Conservation (phyloP, 805 yeast genomes). For the Candida caryicola region DNA sequence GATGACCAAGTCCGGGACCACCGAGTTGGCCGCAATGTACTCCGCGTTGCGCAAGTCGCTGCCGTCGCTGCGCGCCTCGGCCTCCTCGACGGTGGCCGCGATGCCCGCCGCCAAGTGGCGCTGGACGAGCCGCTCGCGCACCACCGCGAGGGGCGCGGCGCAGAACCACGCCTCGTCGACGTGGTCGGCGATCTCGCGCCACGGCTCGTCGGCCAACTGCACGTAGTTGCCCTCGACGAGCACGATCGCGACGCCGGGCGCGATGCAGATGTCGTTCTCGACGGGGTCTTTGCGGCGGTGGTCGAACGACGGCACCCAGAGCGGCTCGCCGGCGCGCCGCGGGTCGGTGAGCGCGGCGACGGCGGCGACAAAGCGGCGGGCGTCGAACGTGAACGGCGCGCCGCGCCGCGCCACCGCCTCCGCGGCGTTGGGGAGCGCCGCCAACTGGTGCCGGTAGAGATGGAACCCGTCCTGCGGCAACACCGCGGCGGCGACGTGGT, state of each 20-base stretch:
- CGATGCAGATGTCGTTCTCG: slow-evolving; percentile 19
- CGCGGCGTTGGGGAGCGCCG: slow-evolving; percentile 48
- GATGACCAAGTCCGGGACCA: slow-evolving; percentile 7
- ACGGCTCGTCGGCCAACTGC: slow-evolving; percentile 19
- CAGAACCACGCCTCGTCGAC: slow-evolving; percentile 23
- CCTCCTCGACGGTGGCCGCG: slow-evolving; percentile 39
- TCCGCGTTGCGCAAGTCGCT: slow-evolving; percentile 68
- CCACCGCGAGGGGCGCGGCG: slow-evolving; percentile 13
- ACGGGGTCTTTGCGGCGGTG: slow-evolving; percentile 25
- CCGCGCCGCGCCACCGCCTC: slow-evolving; percentile 70
- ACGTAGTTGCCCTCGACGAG: slow-evolving; percentile 28
- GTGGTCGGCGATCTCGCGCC: slow-evolving; percentile 16
- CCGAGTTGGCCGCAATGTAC: slow-evolving; percentile 20
- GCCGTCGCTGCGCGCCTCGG: slow-evolving; percentile 46
- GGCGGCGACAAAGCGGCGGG: slow-evolving; percentile 22
- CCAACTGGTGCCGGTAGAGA: slow-evolving; percentile 29
- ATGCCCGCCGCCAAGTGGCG: slow-evolving; percentile 26
- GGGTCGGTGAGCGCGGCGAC: slow-evolving; percentile 7
- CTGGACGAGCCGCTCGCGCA: slow-evolving; percentile 16
- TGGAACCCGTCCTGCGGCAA: slow-evolving; percentile 44
- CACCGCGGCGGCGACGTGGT: slow-evolving; percentile 16
- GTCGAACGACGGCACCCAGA: slow-evolving; percentile 32
- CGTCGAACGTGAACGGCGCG: slow-evolving; percentile 83
- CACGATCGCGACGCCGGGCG: slow-evolving; percentile 17
- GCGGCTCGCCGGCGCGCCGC: slow-evolving; percentile 22